Evolutionary conservation across 495 filamentous ascomycete species (phyloP).

Genomic region (Tuber borchii): DNA sequence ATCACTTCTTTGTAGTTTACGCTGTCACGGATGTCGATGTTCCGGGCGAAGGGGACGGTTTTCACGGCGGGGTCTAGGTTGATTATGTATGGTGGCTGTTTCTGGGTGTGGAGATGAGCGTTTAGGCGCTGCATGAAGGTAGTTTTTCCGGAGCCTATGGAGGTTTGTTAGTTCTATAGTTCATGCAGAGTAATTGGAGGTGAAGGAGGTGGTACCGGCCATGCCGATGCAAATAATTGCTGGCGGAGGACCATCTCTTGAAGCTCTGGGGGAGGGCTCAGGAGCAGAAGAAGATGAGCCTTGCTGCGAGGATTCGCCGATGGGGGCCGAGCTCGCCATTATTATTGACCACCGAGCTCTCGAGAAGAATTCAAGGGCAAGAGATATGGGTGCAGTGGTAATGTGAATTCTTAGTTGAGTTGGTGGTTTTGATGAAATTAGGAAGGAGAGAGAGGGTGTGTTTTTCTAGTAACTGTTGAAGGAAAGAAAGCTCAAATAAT

Average conservation of each 20-base stretch:
- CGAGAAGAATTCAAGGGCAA: neutral
- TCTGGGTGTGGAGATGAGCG: slow-evolving; percentile 71
- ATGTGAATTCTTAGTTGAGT: neutral
- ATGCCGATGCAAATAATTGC: slow-evolving; percentile 94
- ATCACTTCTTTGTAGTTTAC: slow-evolving; percentile 99
- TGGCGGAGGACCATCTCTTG: slow-evolving; percentile 46
- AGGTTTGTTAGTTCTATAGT: slow-evolving; percentile 10
- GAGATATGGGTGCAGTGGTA: neutral
- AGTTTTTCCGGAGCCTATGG: slow-evolving; percentile 82
- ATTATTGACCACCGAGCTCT: neutral
- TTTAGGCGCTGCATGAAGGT: slow-evolving; percentile 99
- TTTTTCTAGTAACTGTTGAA: neutral
- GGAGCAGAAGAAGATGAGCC: neutral
- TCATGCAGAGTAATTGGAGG: neutral
- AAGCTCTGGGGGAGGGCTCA: neutral
- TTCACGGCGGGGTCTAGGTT: slow-evolving; percentile 95
- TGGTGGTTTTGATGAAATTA: neutral
- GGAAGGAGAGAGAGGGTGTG: neutral
- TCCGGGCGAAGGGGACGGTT: slow-evolving; percentile 91
- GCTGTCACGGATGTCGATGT: slow-evolving; percentile 97
- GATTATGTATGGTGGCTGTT: slow-evolving; percentile 77
- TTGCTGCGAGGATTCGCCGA: neutral
- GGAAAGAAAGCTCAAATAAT: neutral
- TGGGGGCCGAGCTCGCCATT: neutral
- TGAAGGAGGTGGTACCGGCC: slow-evolving; percentile 56